These are phyloP conservation scores for Austroboletus novae-zelandiae DNA, from an alignment of 1,284 basidiomycete genomes.

Conservation along the genomic window DNA sequence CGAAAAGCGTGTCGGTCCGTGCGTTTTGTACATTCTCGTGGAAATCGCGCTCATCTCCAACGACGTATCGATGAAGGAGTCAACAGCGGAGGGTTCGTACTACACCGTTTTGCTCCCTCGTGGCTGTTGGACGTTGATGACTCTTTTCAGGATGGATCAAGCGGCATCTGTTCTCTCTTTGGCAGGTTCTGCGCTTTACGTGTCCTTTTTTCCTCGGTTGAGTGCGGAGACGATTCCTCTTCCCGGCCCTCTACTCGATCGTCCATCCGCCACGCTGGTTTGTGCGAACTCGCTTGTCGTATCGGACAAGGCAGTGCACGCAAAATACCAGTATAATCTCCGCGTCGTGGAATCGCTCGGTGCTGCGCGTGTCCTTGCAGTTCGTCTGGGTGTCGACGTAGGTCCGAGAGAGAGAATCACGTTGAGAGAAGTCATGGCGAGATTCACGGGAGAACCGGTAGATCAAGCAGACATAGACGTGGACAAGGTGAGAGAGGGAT, in stretches of 20 bases:
- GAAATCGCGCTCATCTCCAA: background rate
- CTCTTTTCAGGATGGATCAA: conserved; percentile 67
- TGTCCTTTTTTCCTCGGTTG: conserved; percentile 79
- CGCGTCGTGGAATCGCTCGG: conserved; percentile 85
- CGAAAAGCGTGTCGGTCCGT: conserved; percentile 75
- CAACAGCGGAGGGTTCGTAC: conserved; percentile 69
- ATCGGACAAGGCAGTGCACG: conserved; percentile 77
- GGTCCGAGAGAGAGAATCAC: conserved; percentile 49
- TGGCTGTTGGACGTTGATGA: background rate
- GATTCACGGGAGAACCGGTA: conserved; percentile 44
- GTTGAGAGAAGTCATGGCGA: conserved; percentile 50
- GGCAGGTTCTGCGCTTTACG: conserved; percentile 70
- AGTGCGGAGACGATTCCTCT: conserved; percentile 63
- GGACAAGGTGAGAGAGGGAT: conserved; percentile 43
- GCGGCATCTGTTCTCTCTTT: conserved; percentile 77
- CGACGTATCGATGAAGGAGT: conserved; percentile 41
- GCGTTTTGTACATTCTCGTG: conserved; percentile 1
- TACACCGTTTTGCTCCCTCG: background rate
- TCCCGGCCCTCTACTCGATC: conserved; percentile 38
- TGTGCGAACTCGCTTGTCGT: conserved; percentile 83
- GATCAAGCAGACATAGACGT: conserved; percentile 41
- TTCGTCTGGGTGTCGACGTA: conserved; percentile 47
- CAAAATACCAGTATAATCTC: conserved; percentile 80
- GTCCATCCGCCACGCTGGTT: conserved; percentile 58
- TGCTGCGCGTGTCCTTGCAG: conserved; percentile 70